These are phyloP conservation scores for Stygiomarasmius scandens DNA, from an alignment of 1,284 basidiomycete genomes.

Conservation along the genomic window DNA sequence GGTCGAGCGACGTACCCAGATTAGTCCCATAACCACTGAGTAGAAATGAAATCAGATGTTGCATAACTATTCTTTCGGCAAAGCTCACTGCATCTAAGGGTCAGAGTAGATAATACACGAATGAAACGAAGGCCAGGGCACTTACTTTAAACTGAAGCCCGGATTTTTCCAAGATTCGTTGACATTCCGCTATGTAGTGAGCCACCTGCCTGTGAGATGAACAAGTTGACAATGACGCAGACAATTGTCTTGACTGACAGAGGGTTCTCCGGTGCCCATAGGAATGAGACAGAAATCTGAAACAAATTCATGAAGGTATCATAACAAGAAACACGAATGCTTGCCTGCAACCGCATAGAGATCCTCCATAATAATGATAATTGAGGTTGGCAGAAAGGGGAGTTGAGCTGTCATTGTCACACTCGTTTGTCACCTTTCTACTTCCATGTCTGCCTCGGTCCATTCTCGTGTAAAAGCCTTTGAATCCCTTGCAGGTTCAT, in stretches of 20 bases:
- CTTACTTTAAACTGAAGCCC: constrained; percentile 81
- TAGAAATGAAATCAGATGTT: constrained; percentile 11
- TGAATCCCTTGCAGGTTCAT: background rate
- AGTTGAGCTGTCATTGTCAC: constrained; percentile 12
- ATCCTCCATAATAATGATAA: constrained; percentile 43
- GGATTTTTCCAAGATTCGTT: constrained; percentile 77
- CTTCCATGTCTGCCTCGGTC: constrained; percentile 44
- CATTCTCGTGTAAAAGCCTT: constrained; percentile 65
- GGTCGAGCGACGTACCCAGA: constrained; percentile 51
- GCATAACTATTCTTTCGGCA: background rate
- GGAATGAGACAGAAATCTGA: constrained; percentile 85
- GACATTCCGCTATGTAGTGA: constrained; percentile 77
- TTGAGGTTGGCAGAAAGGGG: constrained; percentile 11
- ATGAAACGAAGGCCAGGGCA: constrained; percentile 15
- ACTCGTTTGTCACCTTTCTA: background rate
- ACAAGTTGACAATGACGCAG: background rate
- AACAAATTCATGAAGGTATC: constrained; percentile 3
- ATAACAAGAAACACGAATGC: constrained; percentile 6
- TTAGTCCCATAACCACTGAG: constrained; percentile 89
- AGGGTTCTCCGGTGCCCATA: constrained; percentile 72
- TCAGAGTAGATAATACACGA: too few relatives aligned
- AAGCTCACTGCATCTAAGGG: constrained; percentile 77
- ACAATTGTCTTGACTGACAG: constrained; percentile 43
- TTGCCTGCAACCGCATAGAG: constrained; percentile 70
- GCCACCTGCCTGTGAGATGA: constrained; percentile 50